phyloP scores from a whole-genome alignment of 805 yeast genomes.

The Lachancea fermentati region DNA sequence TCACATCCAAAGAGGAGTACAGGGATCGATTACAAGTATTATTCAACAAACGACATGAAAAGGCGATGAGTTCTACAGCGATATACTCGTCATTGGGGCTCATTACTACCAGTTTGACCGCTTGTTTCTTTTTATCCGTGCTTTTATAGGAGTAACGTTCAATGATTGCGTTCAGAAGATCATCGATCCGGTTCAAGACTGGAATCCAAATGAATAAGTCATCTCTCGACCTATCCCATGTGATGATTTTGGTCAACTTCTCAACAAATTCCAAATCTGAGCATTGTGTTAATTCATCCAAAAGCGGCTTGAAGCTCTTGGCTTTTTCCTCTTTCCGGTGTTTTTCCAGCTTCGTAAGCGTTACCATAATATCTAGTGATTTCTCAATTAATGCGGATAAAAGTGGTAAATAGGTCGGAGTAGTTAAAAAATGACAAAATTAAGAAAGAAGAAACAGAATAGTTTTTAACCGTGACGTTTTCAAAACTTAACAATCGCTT shows the following conservation, averaged over 20 bases:
- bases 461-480: too few species aligned
- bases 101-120: constrained; percentile 44
- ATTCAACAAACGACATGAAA: constrained; percentile 58
- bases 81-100: constrained; percentile 41
- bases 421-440: too few species aligned
- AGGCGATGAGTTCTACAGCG: constrained; percentile 49
- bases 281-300: constrained; percentile 36
- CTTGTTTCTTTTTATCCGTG: constrained; percentile 37
- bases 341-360: constrained; percentile 27
- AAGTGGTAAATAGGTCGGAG: too few species aligned
- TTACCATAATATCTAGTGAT: constrained; percentile 26
- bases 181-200: constrained; percentile 70
- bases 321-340: constrained; percentile 29
- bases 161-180: constrained; percentile 49
- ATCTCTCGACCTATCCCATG: constrained; percentile 61
- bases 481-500: too few species aligned
- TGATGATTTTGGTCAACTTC: constrained; percentile 34
- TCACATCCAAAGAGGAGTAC: constrained; percentile 59
- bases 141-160: constrained; percentile 40
- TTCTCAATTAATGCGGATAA: too few species aligned
- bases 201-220: constrained; percentile 74
- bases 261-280: constrained; percentile 37
- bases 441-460: too few species aligned
- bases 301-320: constrained; percentile 30
- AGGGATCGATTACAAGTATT: constrained; percentile 63